Evolutionary conservation across 257 asterid genomes (phyloP).

Genomic region (Craterostigma plantagineum): DNA sequence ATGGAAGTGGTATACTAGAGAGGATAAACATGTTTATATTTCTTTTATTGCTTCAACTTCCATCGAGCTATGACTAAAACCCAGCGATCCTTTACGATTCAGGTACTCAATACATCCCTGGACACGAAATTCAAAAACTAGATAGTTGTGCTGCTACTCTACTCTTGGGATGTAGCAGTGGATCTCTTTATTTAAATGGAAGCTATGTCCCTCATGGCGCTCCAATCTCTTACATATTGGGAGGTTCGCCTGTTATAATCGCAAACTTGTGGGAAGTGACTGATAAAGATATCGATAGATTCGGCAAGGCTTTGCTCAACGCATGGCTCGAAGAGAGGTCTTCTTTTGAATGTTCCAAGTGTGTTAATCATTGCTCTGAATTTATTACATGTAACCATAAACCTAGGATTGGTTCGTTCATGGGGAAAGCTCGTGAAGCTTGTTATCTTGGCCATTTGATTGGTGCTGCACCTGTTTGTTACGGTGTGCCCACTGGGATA

Average conservation of each 20-base stretch:
- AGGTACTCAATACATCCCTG: conserved; percentile 80
- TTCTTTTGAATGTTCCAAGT: conserved; percentile 21
- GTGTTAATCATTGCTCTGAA: conserved; percentile 10
- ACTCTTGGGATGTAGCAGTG: conserved; percentile 93
- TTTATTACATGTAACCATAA: conserved; percentile 37
- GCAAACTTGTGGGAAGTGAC: conserved; percentile 97
- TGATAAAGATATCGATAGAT: conserved; percentile 88
- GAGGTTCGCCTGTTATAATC: conserved; percentile 71
- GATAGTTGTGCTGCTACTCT: conserved; percentile 72
- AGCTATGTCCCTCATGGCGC: conserved; percentile 71
- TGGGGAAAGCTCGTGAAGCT: conserved; percentile 80
- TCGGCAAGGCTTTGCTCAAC: conserved; percentile 83
- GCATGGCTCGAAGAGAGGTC: conserved; percentile 65
- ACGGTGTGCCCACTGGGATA: conserved; percentile 93
- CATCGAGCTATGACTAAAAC: background rate
- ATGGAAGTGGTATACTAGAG: conserved; percentile 69
- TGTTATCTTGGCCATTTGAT: conserved; percentile 65
- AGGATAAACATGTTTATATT: conserved; percentile 3
- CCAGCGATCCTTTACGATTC: background rate
- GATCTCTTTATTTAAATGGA: conserved; percentile 53
- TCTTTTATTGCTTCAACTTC: no score
- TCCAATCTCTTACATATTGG: conserved; percentile 58
- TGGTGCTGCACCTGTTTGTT: conserved; percentile 96
- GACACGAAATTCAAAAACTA: conserved; percentile 51
- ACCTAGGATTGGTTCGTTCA: conserved; percentile 61